Conservation (phyloP, 805 yeast genomes). For the Metschnikowia henanensis region DNA sequence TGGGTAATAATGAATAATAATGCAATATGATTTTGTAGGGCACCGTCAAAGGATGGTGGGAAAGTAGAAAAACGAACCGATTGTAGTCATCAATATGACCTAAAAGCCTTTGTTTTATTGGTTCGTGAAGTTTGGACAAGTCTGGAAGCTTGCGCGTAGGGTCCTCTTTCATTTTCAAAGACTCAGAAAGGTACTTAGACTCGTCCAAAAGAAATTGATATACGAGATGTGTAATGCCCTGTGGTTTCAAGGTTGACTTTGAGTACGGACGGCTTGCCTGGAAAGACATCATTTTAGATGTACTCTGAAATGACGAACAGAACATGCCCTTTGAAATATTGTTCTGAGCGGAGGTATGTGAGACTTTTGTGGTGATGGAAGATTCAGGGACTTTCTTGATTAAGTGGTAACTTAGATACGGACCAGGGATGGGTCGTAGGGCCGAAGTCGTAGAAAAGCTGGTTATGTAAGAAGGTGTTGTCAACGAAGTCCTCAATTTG, state of each 20-base stretch:
- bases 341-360: neutral
- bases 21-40: slow-evolving; percentile 27
- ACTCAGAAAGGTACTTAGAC: slow-evolving; percentile 8
- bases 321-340: neutral
- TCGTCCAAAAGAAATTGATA: slow-evolving; percentile 13
- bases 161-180: slow-evolving; percentile 9
- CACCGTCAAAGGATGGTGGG: slow-evolving; percentile 33
- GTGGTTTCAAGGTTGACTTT: neutral
- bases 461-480: too few species aligned
- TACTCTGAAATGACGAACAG: neutral
- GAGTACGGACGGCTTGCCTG: neutral
- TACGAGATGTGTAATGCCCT: slow-evolving; percentile 1
- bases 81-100: slow-evolving; percentile 29
- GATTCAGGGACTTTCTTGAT: too few species aligned
- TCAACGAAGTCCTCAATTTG: neutral
- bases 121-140: slow-evolving; percentile 1
- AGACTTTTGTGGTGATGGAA: too few species aligned
- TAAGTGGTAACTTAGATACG: too few species aligned
- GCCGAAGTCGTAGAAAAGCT: too few species aligned
- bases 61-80: slow-evolving; percentile 28
- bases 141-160: neutral
- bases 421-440: too few species aligned
- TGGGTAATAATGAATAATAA: slow-evolving; percentile 16
- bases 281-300: neutral
- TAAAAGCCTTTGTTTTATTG: slow-evolving; percentile 19